phyloP scores from a whole-genome alignment of 345 rosid genomes.

The Bruguiera sexangula region DNA sequence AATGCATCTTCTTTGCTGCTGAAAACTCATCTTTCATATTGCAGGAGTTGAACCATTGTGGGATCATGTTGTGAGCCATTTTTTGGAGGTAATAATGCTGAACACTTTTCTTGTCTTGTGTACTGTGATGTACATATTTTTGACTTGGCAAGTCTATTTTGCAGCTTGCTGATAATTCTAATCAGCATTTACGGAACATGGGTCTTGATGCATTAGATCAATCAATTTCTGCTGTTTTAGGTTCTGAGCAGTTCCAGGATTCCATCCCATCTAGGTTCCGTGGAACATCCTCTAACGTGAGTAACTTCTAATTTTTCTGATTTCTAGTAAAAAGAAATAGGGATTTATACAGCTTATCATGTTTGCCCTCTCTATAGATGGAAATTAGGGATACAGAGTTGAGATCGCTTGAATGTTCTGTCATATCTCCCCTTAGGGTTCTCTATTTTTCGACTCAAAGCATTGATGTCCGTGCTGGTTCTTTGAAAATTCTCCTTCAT shows the following conservation, averaged over 20 bases:
- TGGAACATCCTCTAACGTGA: slow-evolving; percentile 50
- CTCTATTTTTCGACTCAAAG: slow-evolving; percentile 79
- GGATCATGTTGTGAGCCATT: slow-evolving; percentile 92
- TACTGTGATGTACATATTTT: slow-evolving; percentile 18
- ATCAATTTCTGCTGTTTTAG: slow-evolving; percentile 89
- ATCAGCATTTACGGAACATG: slow-evolving; percentile 72
- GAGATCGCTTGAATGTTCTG: slow-evolving; percentile 76
- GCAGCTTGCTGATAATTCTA: slow-evolving; percentile 90
- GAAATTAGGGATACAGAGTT: slow-evolving; percentile 43
- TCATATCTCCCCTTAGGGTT: slow-evolving; percentile 74
- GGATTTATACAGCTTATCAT: slow-evolving; percentile 15
- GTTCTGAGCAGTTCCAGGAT: slow-evolving; percentile 74
- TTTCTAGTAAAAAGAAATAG: neutral
- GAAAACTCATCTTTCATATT: slow-evolving; percentile 6
- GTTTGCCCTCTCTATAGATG: slow-evolving; percentile 40
- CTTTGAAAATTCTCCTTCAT: slow-evolving; percentile 94
- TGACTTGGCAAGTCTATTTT: slow-evolving; percentile 36
- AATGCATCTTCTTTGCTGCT: neutral
- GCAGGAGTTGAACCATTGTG: slow-evolving; percentile 89
- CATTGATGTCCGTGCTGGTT: slow-evolving; percentile 74
- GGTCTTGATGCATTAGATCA: slow-evolving; percentile 94
- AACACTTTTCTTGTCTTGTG: slow-evolving; percentile 21
- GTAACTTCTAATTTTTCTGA: slow-evolving; percentile 29
- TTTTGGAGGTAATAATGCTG: slow-evolving; percentile 64
- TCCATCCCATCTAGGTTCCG: slow-evolving; percentile 37